These are phyloP conservation scores for Aristolochia contorta DNA, from an alignment of 164 flowering plant species.

Conservation along the genomic window DNA sequence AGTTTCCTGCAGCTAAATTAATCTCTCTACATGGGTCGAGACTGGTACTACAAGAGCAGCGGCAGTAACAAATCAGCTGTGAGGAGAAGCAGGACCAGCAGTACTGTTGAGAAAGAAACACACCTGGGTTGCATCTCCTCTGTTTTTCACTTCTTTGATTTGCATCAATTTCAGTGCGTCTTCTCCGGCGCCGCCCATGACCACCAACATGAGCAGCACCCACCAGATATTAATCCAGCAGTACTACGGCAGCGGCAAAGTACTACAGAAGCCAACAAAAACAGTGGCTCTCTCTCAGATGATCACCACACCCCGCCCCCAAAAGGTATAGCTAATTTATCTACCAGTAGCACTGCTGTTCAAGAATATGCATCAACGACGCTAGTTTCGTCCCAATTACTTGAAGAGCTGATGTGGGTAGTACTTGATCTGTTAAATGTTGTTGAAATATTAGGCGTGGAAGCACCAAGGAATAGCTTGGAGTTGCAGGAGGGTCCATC, in stretches of 20 bases:
- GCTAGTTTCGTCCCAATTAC: too few species aligned
- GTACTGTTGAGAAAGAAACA: neutral
- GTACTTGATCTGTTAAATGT: too few species aligned
- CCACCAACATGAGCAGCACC: slow-evolving; percentile 1
- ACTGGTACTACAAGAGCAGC: slow-evolving; percentile 2
- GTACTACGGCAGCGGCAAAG: neutral
- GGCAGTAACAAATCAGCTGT: too few species aligned
- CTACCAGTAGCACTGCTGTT: too few species aligned
- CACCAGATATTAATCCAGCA: too few species aligned
- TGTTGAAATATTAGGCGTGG: slow-evolving; percentile 34
- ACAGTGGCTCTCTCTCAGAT: neutral
- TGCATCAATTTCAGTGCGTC: slow-evolving; percentile 2
- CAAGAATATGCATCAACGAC: too few species aligned
- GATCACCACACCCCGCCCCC: neutral
- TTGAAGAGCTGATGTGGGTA: too few species aligned
- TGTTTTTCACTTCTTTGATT: slow-evolving; percentile 8
- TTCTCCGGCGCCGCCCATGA: too few species aligned
- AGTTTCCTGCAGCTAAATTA: neutral
- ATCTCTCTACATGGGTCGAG: slow-evolving; percentile 2
- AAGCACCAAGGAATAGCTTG: slow-evolving; percentile 88
- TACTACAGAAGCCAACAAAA: neutral
- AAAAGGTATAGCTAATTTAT: too few species aligned
- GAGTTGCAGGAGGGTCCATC: slow-evolving; percentile 31
- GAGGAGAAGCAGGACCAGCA: too few species aligned
- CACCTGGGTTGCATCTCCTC: slow-evolving; percentile 3